Evolutionary conservation across 2,329 filamentous ascomycete genomes (phyloP).

Genomic region (Basipetospora chlamydospora): DNA sequence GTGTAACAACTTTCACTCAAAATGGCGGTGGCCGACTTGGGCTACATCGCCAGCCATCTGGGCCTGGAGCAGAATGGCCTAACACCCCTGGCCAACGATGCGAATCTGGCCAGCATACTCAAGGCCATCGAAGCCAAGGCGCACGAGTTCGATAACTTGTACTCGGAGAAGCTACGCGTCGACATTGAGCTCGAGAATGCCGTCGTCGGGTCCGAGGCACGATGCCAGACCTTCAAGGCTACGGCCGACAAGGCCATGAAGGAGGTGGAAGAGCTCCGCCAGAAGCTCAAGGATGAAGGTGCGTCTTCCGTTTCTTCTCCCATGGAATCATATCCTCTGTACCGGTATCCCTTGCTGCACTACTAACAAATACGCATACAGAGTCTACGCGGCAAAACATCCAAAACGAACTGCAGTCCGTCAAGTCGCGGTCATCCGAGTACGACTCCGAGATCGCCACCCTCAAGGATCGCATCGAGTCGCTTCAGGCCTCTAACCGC

Average conservation of each 20-base stretch:
- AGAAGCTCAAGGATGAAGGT: slow-evolving; percentile 76
- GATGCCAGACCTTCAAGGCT: slow-evolving; percentile 66
- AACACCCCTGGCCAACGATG: slow-evolving; percentile 44
- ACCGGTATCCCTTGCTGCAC: too few species aligned
- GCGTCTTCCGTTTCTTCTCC: slow-evolving; percentile 14
- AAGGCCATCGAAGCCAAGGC: slow-evolving; percentile 63
- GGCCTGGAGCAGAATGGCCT: slow-evolving; percentile 52
- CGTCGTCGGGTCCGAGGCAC: slow-evolving; percentile 68
- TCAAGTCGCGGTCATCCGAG: slow-evolving; percentile 61
- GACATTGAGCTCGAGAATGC: slow-evolving; percentile 91
- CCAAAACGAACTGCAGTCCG: slow-evolving; percentile 65
- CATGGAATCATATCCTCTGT: too few species aligned
- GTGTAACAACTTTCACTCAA: not conserved
- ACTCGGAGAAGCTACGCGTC: slow-evolving; percentile 73
- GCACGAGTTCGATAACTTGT: slow-evolving; percentile 66
- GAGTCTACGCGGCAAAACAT: slow-evolving; percentile 63
- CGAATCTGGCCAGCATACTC: slow-evolving; percentile 65
- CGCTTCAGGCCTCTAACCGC: slow-evolving; percentile 81
- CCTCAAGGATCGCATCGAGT: slow-evolving; percentile 68
- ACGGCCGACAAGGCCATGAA: slow-evolving; percentile 72
- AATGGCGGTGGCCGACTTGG: slow-evolving; percentile 42
- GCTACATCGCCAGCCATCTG: slow-evolving; percentile 59
- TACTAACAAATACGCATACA: slow-evolving; percentile 23
- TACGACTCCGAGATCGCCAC: slow-evolving; percentile 62
- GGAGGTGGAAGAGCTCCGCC: slow-evolving; percentile 67